Evolutionary conservation across 371 early-diverging fungal genomes (phyloP).

Genomic region (Synchytrium microbalum): DNA sequence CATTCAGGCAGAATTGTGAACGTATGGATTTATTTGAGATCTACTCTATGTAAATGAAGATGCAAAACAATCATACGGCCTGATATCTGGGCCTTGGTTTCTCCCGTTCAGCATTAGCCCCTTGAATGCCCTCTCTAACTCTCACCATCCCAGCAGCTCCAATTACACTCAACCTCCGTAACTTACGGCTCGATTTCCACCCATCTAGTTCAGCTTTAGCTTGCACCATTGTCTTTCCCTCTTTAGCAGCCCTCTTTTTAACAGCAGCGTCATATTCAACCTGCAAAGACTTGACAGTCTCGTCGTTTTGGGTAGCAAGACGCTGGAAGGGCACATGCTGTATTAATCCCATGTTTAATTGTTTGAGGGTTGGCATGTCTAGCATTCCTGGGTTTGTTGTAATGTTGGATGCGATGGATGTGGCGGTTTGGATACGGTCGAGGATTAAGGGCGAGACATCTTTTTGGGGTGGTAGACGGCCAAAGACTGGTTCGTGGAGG

Average conservation of each 20-base stretch:
- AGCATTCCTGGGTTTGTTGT: neutral
- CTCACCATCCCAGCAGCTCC: slow-evolving; percentile 30
- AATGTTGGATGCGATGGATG: neutral
- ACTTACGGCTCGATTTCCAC: slow-evolving; percentile 8
- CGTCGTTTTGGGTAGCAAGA: neutral
- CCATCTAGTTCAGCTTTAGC: neutral
- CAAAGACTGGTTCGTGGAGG: slow-evolving; percentile 39
- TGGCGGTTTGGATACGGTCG: neutral
- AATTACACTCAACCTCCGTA: slow-evolving; percentile 23
- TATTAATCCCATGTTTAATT: neutral
- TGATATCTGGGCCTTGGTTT: neutral
- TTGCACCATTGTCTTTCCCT: neutral
- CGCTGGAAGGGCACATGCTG: neutral
- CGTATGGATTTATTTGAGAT: no score
- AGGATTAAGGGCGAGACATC: neutral
- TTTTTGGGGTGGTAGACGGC: neutral
- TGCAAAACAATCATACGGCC: neutral
- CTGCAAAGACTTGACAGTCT: neutral
- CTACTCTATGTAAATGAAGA: no score
- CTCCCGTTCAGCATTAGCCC: neutral
- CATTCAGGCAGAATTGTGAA: no score
- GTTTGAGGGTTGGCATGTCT: neutral
- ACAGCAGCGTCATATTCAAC: neutral
- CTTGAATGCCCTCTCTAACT: slow-evolving; percentile 17
- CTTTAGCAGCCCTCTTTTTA: neutral